Evolutionary conservation across 169 alveolate genomes (phyloP).

Genomic region (Babesia ovis): DNA sequence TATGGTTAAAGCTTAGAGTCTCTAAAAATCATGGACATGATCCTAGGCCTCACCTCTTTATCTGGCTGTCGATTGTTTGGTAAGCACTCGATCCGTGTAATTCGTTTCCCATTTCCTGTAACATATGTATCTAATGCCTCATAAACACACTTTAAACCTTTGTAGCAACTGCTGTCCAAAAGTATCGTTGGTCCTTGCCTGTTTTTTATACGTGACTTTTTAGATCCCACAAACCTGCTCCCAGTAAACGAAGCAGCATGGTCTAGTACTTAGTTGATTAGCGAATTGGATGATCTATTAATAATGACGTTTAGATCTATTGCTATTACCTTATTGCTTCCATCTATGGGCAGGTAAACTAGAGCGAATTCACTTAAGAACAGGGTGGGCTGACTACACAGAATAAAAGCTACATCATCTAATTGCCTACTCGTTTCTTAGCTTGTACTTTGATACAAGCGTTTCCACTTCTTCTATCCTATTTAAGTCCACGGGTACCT

Average conservation of each 20-base stretch:
- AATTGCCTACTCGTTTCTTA: constrained; percentile 6
- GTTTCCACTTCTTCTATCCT: constrained; percentile 13
- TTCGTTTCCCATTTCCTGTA: constrained; percentile 17
- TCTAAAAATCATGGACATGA: no score
- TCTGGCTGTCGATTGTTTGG: constrained; percentile 40
- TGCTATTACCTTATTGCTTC: constrained; percentile 24
- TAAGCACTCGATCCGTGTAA: constrained; percentile 8
- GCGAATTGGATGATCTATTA: constrained; percentile 18
- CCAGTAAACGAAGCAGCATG: constrained; percentile 49
- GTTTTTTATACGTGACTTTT: no score
- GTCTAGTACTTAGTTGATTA: background rate
- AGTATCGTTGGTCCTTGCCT: constrained; percentile 21
- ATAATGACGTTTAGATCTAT: background rate
- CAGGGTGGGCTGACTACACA: constrained; percentile 38
- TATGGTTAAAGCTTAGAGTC: no score
- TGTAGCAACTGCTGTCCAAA: constrained; percentile 17
- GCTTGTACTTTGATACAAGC: background rate
- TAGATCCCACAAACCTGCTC: constrained; percentile 40
- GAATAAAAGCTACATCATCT: background rate
- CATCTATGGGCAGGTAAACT: constrained; percentile 21
- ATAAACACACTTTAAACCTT: background rate
- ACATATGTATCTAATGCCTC: background rate
- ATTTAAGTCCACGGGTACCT: constrained; percentile 31
- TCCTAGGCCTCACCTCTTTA: constrained; percentile 38
- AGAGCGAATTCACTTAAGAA: constrained; percentile 52